Evolutionary conservation across 2,329 filamentous ascomycete species (phyloP), one percentile per base, ranked within the genome.

Genomic region (Zymoseptoria crescenta): DNA sequence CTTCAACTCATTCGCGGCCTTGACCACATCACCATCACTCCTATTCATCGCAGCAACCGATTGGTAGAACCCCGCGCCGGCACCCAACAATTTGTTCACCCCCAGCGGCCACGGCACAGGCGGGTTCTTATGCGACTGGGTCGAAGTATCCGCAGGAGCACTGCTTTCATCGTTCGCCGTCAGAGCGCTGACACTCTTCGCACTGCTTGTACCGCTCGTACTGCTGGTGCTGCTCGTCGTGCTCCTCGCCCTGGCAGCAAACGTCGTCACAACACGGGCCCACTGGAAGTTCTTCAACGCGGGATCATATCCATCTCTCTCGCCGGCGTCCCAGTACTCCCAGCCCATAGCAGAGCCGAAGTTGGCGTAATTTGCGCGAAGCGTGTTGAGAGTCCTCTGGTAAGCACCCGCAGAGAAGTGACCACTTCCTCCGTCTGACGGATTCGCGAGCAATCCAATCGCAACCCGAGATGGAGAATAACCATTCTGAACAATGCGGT

Each of bases 281-380:
- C 51, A 52, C 51, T 52, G 21, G 16, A 13, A 27, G 27, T 52
- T 52, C 51, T n/a, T 8, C 20, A 52, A 52, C 19, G 51, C 51
- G 28, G 51, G 51, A 52, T 21, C 16, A 5, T 41, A 41, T 16
- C 50, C 52, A 28, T 66, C 64, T 3, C 52, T 55, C 8, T 51
- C 59, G 5, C 66, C 65, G 19, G 66, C 64, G 52, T 67, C 67
- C 65, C 64, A 70, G 52, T 69, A 71, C 59, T 71, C 69, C 69
- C 69, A 70, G 7, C 68, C 67, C 2, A 65, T 64, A 2, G 62
- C 65, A 24, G 21, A 28, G 24, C 66, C 64, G 8, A 67, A 67
- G 27, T 63, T 64, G 4, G 56, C 49, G 45, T 68, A 66, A 20
- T 67, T 67, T 7, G 63, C 57, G 19, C 58, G 58, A 16, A 71